These are phyloP conservation scores for Tetrapyrgos nigripes DNA, from an alignment of 1,284 basidiomycete species.

Conservation along the genomic window DNA sequence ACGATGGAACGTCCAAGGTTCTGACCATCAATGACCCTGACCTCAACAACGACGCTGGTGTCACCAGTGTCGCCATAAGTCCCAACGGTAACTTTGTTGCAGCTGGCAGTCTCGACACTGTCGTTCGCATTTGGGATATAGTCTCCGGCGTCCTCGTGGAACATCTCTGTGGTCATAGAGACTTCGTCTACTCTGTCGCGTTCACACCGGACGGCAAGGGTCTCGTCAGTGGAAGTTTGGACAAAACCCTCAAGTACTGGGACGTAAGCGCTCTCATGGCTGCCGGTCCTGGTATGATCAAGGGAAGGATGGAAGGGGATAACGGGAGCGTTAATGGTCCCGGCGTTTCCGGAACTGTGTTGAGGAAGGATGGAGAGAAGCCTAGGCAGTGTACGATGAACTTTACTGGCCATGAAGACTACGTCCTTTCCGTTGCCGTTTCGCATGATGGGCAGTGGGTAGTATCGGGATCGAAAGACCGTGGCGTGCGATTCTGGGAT, in stretches of 20 bases:
- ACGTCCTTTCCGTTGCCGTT: conserved; percentile 71
- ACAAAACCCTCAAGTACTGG: conserved; percentile 91
- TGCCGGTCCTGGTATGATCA: conserved; percentile 24
- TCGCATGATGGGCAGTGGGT: conserved; percentile 80
- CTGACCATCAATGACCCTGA: conserved; percentile 58
- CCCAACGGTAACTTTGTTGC: conserved; percentile 11
- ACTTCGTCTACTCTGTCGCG: conserved; percentile 88
- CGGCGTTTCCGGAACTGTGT: no score
- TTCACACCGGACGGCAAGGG: conserved; percentile 87
- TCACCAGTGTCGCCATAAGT: conserved; percentile 7
- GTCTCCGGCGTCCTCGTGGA: conserved; percentile 59
- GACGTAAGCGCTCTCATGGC: conserved; percentile 65
- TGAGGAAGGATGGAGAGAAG: conserved; percentile 36
- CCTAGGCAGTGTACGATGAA: conserved; percentile 71
- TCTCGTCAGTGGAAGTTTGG: conserved; percentile 84
- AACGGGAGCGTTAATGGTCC: conserved; percentile 36
- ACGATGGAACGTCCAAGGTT: conserved; percentile 11
- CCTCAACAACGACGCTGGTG: conserved; percentile 52
- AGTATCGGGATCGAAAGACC: conserved; percentile 83
- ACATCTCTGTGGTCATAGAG: conserved; percentile 80
- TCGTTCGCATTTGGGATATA: conserved; percentile 15
- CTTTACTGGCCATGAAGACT: conserved; percentile 86
- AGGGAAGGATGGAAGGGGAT: conserved; percentile 48
- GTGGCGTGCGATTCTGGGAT: conserved; percentile 82
- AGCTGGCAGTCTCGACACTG: conserved; percentile 12